These are phyloP conservation scores for Boletus calvinii DNA, from an alignment of 1,284 basidiomycete species.

Conservation along the genomic window DNA sequence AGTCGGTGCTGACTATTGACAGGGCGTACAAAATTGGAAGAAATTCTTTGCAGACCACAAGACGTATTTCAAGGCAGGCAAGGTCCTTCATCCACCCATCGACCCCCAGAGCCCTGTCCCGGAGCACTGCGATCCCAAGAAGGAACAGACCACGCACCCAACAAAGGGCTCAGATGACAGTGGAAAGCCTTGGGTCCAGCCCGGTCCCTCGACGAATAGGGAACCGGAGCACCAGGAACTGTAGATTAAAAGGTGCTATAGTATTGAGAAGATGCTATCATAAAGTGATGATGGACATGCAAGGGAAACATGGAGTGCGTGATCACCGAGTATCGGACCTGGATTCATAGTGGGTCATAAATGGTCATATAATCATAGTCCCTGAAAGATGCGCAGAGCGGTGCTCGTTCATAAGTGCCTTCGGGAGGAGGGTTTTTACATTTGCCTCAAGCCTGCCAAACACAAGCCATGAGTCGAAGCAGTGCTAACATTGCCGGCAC, in stretches of 20 bases:
- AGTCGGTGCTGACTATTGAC: not conserved
- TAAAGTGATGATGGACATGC: slow-evolving; percentile 25
- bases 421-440: slow-evolving; percentile 15
- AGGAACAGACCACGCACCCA: slow-evolving; percentile 33
- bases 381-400: slow-evolving; percentile 18
- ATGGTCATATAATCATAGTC: slow-evolving; percentile 29
- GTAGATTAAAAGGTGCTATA: slow-evolving; percentile 28
- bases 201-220: slow-evolving; percentile 10
- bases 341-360: slow-evolving; percentile 26
- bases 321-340: slow-evolving; percentile 12
- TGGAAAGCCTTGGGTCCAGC: slow-evolving; percentile 13
- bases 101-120: slow-evolving; percentile 79
- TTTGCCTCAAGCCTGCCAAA: slow-evolving; percentile 32
- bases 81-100: slow-evolving; percentile 71
- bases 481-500: slow-evolving; percentile 17
- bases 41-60: slow-evolving; percentile 82
- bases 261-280: slow-evolving; percentile 17
- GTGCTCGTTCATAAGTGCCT: slow-evolving; percentile 1
- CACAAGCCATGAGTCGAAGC: slow-evolving; percentile 29
- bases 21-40: slow-evolving; percentile 87
- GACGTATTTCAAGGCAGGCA: slow-evolving; percentile 76
- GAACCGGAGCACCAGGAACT: slow-evolving; percentile 39
- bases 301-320: slow-evolving; percentile 25
- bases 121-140: slow-evolving; percentile 71
- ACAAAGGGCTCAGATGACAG: slow-evolving; percentile 7